phyloP scores from a whole-genome alignment of 129 eudicot species.

The Scalesia atractyloides region DNA sequence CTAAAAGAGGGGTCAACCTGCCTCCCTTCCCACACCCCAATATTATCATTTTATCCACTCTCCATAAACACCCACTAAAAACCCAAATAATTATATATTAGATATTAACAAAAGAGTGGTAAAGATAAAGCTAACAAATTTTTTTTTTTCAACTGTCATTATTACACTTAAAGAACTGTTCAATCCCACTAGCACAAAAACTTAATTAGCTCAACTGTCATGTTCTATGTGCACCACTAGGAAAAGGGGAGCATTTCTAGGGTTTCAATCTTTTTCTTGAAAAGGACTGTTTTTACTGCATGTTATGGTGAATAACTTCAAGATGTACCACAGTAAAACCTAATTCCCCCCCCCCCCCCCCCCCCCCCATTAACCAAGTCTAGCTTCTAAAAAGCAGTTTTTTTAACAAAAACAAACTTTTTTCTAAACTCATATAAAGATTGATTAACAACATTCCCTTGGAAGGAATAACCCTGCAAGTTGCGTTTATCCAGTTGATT shows the following conservation, averaged over 20 bases:
- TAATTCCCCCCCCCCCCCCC: not conserved
- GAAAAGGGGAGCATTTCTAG: not conserved
- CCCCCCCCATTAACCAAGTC: not conserved
- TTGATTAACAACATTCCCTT: not conserved
- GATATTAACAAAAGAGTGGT: not conserved
- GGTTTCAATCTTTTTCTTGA: constrained; percentile 11
- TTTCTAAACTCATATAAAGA: not conserved
- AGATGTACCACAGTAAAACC: constrained; percentile 13
- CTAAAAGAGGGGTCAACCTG: not conserved
- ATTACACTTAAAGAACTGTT: constrained; percentile 16
- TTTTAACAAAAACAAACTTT: not conserved
- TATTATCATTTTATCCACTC: constrained; percentile 6
- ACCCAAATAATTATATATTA: not conserved
- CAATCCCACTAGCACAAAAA: constrained; percentile 23
- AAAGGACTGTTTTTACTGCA: constrained; percentile 4
- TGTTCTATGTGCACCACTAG: constrained; percentile 2
- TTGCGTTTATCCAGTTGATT: too few relatives aligned
- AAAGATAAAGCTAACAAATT: not conserved
- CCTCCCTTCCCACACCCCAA: not conserved
- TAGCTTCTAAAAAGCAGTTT: not conserved
- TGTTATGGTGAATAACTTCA: not conserved
- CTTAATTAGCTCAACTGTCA: constrained; percentile 12
- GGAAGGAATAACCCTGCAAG: too few relatives aligned
- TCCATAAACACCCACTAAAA: constrained; percentile 1
- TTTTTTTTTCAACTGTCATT: constrained; percentile 20